phyloP scores from a whole-genome alignment of 2,329 filamentous ascomycete species.

The Alternaria burnsii region DNA sequence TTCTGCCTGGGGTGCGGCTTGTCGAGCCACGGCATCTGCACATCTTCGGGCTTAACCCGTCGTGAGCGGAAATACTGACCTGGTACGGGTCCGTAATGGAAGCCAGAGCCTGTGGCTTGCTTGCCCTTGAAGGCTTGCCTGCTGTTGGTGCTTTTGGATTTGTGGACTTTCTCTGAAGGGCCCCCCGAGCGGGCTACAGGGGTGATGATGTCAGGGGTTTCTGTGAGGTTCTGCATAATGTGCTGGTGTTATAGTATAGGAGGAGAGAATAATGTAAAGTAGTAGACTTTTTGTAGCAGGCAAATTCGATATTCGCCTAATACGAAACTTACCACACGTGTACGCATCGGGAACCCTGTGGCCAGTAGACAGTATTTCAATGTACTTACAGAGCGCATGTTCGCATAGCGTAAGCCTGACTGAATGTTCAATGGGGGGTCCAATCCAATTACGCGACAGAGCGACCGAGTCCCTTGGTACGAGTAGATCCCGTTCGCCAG shows the following conservation, averaged over 20 bases:
- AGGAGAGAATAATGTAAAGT: background rate
- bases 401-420: background rate
- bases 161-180: background rate
- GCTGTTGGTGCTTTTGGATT: slow-evolving; percentile 12
- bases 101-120: slow-evolving; percentile 18
- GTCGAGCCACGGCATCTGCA: slow-evolving; percentile 80
- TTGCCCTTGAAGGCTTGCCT: background rate
- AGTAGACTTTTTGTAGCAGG: background rate
- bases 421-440: background rate
- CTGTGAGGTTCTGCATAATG: slow-evolving; percentile 3
- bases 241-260: background rate
- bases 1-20: slow-evolving; percentile 80
- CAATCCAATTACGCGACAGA: background rate
- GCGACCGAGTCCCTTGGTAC: slow-evolving; percentile 3
- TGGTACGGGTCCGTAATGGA: slow-evolving; percentile 14
- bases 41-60: slow-evolving; percentile 73
- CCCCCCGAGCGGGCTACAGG: background rate
- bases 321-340: background rate
- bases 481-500: background rate
- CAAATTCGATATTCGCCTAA: background rate
- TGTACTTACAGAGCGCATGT: background rate
- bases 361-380: background rate
- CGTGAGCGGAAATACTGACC: slow-evolving; percentile 72
- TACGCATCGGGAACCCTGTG: background rate
- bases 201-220: background rate